Conservation (phyloP, 306 rosid species). For the Crataegus laevigata region DNA sequence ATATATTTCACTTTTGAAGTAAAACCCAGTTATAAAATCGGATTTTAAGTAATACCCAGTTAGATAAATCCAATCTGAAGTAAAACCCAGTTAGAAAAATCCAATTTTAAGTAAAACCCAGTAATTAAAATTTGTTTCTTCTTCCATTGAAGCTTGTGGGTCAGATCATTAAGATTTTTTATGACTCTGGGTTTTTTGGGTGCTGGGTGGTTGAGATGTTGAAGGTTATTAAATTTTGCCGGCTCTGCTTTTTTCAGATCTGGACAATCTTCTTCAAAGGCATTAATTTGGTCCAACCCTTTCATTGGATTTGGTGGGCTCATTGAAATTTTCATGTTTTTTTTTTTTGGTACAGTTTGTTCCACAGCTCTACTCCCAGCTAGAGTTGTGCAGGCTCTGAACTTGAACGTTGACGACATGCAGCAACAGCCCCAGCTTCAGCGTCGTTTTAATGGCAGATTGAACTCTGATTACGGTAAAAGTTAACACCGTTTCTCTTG, state of each 20-base stretch:
- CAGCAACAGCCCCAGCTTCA: slow-evolving; percentile 15
- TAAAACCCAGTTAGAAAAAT: not conserved
- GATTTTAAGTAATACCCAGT: not conserved
- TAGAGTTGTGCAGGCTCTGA: slow-evolving; percentile 57
- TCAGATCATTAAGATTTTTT: not conserved
- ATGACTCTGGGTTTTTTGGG: no score
- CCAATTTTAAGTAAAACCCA: not conserved
- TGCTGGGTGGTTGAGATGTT: not conserved
- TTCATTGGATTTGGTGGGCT: not conserved
- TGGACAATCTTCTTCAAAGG: not conserved
- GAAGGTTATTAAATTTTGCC: not conserved
- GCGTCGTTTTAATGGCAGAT: slow-evolving; percentile 22
- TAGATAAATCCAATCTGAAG: not conserved
- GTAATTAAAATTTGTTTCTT: not conserved
- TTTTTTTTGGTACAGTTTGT: slow-evolving; percentile 23
- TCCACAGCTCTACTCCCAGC: slow-evolving; percentile 57
- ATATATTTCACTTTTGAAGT: not conserved
- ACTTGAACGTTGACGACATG: slow-evolving; percentile 35
- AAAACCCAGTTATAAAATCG: not conserved
- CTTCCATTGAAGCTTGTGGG: not conserved
- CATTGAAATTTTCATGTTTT: not conserved
- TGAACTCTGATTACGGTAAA: slow-evolving; percentile 37
- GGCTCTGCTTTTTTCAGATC: not conserved
- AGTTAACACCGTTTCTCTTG: not conserved
- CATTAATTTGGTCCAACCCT: not conserved